Conservation (phyloP, 371 early-diverging fungal genomes). For the Catenaria anguillulae region DNA sequence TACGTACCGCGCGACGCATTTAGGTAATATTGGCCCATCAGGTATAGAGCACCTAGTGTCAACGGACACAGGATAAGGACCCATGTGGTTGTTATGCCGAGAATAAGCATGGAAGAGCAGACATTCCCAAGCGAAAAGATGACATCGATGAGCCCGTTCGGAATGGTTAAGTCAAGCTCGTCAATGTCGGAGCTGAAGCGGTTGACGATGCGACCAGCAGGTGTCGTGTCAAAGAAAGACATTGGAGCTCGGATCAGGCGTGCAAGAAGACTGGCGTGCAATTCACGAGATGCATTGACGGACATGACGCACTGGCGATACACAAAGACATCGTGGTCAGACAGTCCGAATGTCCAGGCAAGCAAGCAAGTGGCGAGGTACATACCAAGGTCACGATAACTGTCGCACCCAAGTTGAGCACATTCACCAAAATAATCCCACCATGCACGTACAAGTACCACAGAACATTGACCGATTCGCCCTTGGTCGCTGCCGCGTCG, state of each 20-base stretch:
- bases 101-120: conserved; percentile 36
- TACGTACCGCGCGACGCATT: conserved; percentile 49
- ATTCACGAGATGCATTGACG: not conserved
- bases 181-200: conserved; percentile 42
- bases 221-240: conserved; percentile 73
- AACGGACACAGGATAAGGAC: conserved; percentile 42
- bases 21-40: conserved; percentile 52
- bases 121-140: conserved; percentile 26
- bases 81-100: conserved; percentile 41
- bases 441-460: not conserved
- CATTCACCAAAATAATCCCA: not conserved
- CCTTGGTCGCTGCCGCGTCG: not conserved
- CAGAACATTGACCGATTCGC: not conserved
- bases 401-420: not conserved
- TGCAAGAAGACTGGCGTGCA: not conserved
- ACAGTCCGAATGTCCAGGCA: too few relatives aligned
- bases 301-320: not conserved
- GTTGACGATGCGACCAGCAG: conserved; percentile 35
- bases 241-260: conserved; percentile 30
- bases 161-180: conserved; percentile 10
- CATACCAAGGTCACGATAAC: not conserved
- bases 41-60: conserved; percentile 36
- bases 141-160: conserved; percentile 13
- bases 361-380: too few relatives aligned
- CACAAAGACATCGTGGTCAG: too few relatives aligned